Evolutionary conservation across 2,329 filamentous ascomycete genomes (phyloP), one percentile per base, ranked within the genome.

Genomic region (Ophiostoma quercus): DNA sequence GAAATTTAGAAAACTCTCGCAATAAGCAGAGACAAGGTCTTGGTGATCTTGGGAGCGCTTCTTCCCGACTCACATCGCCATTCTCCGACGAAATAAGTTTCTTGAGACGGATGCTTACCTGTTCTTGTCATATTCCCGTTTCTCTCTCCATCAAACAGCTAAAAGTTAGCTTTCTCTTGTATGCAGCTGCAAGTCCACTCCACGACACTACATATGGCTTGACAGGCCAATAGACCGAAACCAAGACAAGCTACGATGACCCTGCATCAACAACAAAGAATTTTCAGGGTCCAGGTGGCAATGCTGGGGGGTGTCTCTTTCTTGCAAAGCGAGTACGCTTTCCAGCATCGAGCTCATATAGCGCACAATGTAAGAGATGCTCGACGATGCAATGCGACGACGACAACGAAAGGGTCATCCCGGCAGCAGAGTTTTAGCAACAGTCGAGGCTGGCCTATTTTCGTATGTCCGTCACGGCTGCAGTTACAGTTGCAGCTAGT

Each of bases 41-140:
- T 62, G 57, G 57, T 12, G 22, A 62, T 29, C 57, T 62, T 62
- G 57, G 57, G 57, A 62, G 57, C 57, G 57, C 57, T 62, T 62
- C 57, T 62, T 62, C 22, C 57, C 57, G 57, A 62, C 22, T 14
- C 22, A 32, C 25, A 62, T 62, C 57, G 57, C 57, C 57, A 62
- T 62, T 32, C 57, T 62, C 57, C 57, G 57, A 62, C 57, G 11
- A 16, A 62, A 60, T 14, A 60, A 11, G 57, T 12, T 12, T 16
- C 39, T 41, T 14, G 39, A 41, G 39, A 39, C 3, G 37, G 37
- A 41, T 14, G 9, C 11, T 41, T 12, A 3, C 12, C 12, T 14
- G 2, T 41, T 41, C 11, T 14, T 41, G 39, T 41, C 39, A 41
- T 41, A 41, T 41, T 41, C 9, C 39, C 39, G 39, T 12, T 14